Base-by-base conservation (phyloP, 202 grass and related monocot genomes). In the Schoenoplectus tabernaemontani region DNA sequence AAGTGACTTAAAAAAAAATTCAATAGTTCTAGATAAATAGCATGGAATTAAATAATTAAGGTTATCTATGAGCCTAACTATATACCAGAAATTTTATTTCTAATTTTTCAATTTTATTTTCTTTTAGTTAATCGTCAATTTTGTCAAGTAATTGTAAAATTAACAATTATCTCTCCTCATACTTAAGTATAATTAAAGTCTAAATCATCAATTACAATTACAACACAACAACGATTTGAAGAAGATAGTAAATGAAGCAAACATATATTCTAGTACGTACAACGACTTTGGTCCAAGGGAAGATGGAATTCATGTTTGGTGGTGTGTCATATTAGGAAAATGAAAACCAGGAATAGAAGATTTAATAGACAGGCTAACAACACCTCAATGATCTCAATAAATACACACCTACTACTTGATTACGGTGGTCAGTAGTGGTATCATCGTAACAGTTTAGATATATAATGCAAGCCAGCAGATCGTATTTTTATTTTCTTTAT, bases 331-430 rank as follows among this genome's bases (percentile, higher is more conserved):
- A 56, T 75, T 56, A 56, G 47, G 71, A 19, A 73, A 54, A 74
- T 1, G 47, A 54, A 34, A 51, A 74, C 32, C n/a, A 19, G 20
- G 19, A 11, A 43, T 53, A 56, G 30, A 72, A 72, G 68, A 75
- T 56, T 56, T 75, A 75, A 75, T 56, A 75, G 71, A 75, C 71
- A 56, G 5, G 47, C 71, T 56, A 75, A 75, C 71, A 53, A 37
- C 48, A 75, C 4, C 28, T 54, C 47, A 47, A 75, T 75, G 30
- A 75, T 48, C 30, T 56, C 71, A 75, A 75, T 75, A 75, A 75
- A 75, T 75, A 37, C 17, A 56, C 71, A 75, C 48, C 71, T 54
- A 75, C 71, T 56, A 37, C 30, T 20, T 75, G 30, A 56, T 56
- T 75, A 75, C 54, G 47, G 24, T 15, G 28, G 70, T 36, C 36